Evolutionary conservation across 345 rosid genomes (phyloP), one percentile per base, ranked within the genome.

Genomic region (Nephelium lappaceum): DNA sequence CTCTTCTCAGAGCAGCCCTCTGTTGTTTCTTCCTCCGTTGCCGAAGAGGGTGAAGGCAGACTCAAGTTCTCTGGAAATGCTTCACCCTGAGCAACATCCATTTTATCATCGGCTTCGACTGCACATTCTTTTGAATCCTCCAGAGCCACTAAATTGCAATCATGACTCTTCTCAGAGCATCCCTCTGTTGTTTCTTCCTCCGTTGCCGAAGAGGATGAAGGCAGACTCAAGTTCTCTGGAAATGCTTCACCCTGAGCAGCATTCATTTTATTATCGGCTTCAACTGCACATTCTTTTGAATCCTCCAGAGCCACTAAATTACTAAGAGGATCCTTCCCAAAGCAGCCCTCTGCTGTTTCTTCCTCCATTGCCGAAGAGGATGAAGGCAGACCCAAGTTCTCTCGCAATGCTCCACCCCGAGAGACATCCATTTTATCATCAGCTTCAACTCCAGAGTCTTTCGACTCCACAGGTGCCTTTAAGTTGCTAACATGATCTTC

Each of bases 241-340:
- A 72, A 74, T 63, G 21, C 12, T 41, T 8, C 85, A 81, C 79
- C 80, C 58, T 68, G 69, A 65, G 36, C 36, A 31, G 36, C 36
- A 31, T 73, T 68, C 3, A 55, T 42, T 45, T 64, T n/a, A 11
- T 61, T 73, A 55, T 53, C 67, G 25, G 42, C 67, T 57, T 36
- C 78, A 31, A 55, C 75, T 39, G 58, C 86, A 60, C 23, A 2
- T 5, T 39, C 69, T 78, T 39, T 69, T 27, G 77, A 71, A 10
- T 79, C 63, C 43, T 0, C 21, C 43, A 49, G 21, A 18, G 36
- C 3, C 36, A 31, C 18, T 61, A 58, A 78, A 21, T 51, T 51
- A 19, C 41, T 78, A 36, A 16, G 72, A 0, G 18, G 64, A 31
- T 31, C 49, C 69, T 70, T 65, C 58, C 18, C 83, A 73, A 42